These are phyloP conservation scores for Plantago ovata DNA, from an alignment of 257 asterid species.

Conservation along the genomic window DNA sequence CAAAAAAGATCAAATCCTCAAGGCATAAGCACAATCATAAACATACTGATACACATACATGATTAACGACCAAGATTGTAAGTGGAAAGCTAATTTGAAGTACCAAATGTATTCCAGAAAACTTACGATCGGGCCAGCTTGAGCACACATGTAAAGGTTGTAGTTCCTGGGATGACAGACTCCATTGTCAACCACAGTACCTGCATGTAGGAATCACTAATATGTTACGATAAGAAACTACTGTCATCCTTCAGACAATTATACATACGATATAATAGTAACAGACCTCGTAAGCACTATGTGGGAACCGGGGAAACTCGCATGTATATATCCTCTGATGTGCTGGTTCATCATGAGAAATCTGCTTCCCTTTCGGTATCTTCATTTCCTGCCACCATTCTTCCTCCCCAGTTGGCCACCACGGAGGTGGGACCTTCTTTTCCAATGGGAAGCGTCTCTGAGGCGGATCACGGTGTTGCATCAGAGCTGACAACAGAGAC, in stretches of 20 bases:
- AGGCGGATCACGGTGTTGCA: constrained; percentile 59
- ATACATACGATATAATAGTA: background rate
- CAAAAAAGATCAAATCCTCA: too few relatives aligned
- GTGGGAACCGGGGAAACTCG: constrained; percentile 49
- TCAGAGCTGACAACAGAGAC: constrained; percentile 53
- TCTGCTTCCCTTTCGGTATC: constrained; percentile 36
- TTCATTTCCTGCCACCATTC: constrained; percentile 51
- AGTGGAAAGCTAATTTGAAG: background rate
- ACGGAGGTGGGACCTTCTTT: constrained; percentile 54
- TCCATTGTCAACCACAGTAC: constrained; percentile 67
- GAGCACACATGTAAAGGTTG: constrained; percentile 77
- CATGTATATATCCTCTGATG: constrained; percentile 37
- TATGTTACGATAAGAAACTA: background rate
- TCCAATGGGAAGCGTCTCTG: constrained; percentile 51
- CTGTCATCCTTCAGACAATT: background rate
- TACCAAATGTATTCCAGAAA: background rate
- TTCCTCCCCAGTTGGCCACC: constrained; percentile 64
- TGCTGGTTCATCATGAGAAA: constrained; percentile 24
- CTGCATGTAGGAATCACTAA: constrained; percentile 30
- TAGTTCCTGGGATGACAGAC: constrained; percentile 73
- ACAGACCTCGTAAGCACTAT: constrained; percentile 43
- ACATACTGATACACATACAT: constrained; percentile 15
- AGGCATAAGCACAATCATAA: constrained; percentile 27
- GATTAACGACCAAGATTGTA: background rate
- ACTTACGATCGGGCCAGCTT: constrained; percentile 78